Evolutionary conservation across 1,284 basidiomycete species (phyloP).

Genomic region (Tilletia walkeri): DNA sequence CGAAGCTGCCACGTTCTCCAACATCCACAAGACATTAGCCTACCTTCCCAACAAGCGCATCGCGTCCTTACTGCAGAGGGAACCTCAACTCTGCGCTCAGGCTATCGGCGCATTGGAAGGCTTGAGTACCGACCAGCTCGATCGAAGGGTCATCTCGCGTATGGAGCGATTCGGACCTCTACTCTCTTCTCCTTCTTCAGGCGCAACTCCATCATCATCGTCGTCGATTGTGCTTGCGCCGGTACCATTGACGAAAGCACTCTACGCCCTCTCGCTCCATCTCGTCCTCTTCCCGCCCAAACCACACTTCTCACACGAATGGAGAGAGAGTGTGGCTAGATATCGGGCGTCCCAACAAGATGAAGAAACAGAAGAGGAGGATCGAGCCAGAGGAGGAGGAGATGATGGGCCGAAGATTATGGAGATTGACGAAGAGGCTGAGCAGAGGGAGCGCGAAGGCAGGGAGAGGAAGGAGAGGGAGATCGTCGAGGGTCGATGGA

Average conservation of each 20-base stretch:
- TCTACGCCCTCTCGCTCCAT: conserved; percentile 9
- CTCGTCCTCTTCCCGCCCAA: conserved; percentile 17
- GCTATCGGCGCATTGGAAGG: conserved; percentile 90
- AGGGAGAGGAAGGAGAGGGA: background rate
- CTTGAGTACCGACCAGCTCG: background rate
- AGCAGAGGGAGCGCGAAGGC: background rate
- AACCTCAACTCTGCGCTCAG: conserved; percentile 74
- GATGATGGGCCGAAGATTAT: background rate
- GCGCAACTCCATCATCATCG: background rate
- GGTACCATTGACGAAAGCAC: conserved; percentile 5
- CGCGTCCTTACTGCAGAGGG: conserved; percentile 46
- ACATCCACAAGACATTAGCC: conserved; percentile 72
- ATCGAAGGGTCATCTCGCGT: conserved; percentile 3
- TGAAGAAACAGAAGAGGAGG: background rate
- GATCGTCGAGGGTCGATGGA: conserved; percentile 1
- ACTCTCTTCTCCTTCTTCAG: background rate
- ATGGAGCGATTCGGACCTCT: conserved; percentile 10
- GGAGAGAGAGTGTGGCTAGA: background rate
- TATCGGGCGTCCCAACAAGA: background rate
- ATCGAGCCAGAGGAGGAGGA: background rate
- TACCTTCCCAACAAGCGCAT: conserved; percentile 70
- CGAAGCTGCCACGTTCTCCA: conserved; percentile 59
- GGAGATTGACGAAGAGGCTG: conserved; percentile 10
- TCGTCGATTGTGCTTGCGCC: background rate
- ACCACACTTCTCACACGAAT: conserved; percentile 4